Percentiles rank a stretch among this genome's conserved stretches.
Conservation (phyloP, 1,139 yeast genomes). For the Suhomyces atakaporum region DNA sequence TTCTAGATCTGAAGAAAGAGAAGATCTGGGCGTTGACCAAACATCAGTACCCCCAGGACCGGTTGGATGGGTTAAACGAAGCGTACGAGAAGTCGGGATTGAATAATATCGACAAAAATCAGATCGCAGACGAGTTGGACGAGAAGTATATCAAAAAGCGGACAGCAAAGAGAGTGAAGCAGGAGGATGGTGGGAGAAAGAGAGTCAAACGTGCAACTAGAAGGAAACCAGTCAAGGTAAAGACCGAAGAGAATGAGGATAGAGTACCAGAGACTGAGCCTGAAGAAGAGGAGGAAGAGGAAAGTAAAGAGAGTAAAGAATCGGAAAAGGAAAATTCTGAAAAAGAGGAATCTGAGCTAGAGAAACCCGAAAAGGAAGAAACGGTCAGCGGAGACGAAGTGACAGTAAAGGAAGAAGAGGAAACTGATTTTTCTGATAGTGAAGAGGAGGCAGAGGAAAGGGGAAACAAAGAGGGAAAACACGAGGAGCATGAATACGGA, state of each 20-base stretch:
- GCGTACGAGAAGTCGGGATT: conserved; percentile 22
- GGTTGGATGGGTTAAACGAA: conserved; percentile 26
- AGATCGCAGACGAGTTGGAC: conserved; percentile 23
- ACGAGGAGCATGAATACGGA: too few relatives aligned
- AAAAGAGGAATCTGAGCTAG: too few relatives aligned
- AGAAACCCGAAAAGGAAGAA: too few relatives aligned
- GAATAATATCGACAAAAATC: conserved; percentile 21
- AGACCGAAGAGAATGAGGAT: conserved; percentile 11
- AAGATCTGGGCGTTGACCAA: conserved; percentile 35
- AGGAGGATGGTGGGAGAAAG: conserved; percentile 1
- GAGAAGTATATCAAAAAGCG: conserved; percentile 17
- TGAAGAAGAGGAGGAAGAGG: conserved; percentile 1
- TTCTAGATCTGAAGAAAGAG: conserved; percentile 39
- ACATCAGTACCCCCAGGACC: conserved; percentile 10
- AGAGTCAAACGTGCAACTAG: conserved; percentile 3
- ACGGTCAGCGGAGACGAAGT: too few relatives aligned
- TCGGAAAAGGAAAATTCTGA: background rate
- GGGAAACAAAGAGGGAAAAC: too few relatives aligned
- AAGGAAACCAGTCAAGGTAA: conserved; percentile 7
- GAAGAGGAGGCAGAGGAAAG: too few relatives aligned
- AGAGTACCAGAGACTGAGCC: conserved; percentile 10
- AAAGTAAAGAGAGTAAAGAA: background rate
- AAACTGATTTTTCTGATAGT: too few relatives aligned
- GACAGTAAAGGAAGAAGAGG: too few relatives aligned
- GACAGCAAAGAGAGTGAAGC: conserved; percentile 1